Base-by-base conservation (phyloP, 441 rosid genomes). In the Corymbia calophylla region DNA sequence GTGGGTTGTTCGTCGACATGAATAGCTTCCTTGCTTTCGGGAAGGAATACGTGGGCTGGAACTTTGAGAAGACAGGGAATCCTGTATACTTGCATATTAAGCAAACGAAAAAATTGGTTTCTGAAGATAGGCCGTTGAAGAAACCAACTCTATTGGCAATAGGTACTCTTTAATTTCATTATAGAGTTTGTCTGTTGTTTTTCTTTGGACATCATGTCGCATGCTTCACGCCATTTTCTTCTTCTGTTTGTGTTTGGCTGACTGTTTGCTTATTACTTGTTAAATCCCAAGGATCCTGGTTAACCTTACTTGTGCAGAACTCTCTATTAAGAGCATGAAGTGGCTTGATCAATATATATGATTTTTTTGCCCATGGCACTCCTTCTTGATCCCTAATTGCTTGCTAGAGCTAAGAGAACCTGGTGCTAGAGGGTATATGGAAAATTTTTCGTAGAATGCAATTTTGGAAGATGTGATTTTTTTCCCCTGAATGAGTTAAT, bases 21-120 rank as follows among this genome's bases (percentile, higher is more conserved):
- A 97, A 92, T 87, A 92, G 95, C 29, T 98, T 97, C 91, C 97
- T 98, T 84, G 99, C 99, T n/a, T 98, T 97, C 85, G 99, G 99
- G 60, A 97, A 94, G 93, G 99, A 95, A 54, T 95, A 80, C 87
- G 99, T 97, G 87, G 90, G 89, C 88, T 98, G 99, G 99, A 98
- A 98, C 93, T 95, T 92, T 90, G 95, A 94, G 94, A 98, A 97
- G 96, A 95, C 99, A 27, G 96, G 97, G 49, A 95, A 98, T 89
- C 93, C 97, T 8, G 99, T 98, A 56, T 98, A 98, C 93, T 88
- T 97, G 93, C 97, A 95, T 68, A 92, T 98, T n/a, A 96, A 97
- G 93, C 97, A 96, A 91, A 94, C 95, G 23, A 89, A 90, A 31
- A 97, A 95, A 94, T 54, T 91, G 93, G 93, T 92, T 91, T 93